Evolutionary conservation across 495 filamentous ascomycete species (phyloP).

Genomic region (Aspergillus saccharolyticus): DNA sequence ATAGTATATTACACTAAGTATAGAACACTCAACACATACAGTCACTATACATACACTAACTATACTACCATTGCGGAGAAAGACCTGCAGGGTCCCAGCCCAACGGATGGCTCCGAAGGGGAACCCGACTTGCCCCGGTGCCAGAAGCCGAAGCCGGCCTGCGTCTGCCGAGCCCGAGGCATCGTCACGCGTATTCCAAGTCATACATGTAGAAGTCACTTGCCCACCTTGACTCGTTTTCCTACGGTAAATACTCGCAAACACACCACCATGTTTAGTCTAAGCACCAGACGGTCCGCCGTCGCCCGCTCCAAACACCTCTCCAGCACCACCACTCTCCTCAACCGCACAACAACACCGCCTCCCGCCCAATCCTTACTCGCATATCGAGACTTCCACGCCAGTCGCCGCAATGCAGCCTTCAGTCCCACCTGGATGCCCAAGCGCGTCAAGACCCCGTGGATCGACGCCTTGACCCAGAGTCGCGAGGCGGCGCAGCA

Average conservation of each 20-base stretch:
- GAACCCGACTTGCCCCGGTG: constrained; percentile 18
- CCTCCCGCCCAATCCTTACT: constrained; percentile 1
- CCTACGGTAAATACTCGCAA: background rate
- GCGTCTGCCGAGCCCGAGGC: constrained; percentile 4
- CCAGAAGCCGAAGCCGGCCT: constrained; percentile 13
- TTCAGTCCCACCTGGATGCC: constrained; percentile 40
- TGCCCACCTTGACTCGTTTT: background rate
- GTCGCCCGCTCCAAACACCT: constrained; percentile 14
- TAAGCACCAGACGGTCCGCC: constrained; percentile 18
- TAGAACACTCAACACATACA: too few species aligned
- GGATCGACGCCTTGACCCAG: constrained; percentile 61
- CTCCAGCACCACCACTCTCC: background rate
- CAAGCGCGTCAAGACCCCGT: constrained; percentile 60
- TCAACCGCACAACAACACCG: constrained; percentile 5
- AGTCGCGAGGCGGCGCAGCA: constrained; percentile 40
- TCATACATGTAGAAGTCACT: background rate
- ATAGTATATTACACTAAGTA: too few species aligned
- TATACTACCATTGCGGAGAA: too few species aligned
- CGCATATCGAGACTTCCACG: constrained; percentile 23
- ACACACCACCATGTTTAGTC: constrained; percentile 13
- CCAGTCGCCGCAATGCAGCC: constrained; percentile 23
- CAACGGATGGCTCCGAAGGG: constrained; percentile 10
- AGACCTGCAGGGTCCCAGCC: background rate
- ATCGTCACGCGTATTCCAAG: background rate
- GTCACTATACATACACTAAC: too few species aligned